Percentiles rank a stretch among this genome's conserved stretches.
Evolutionary conservation across 2,329 filamentous ascomycete species (phyloP).

Genomic region (Xylariaceae sp.): DNA sequence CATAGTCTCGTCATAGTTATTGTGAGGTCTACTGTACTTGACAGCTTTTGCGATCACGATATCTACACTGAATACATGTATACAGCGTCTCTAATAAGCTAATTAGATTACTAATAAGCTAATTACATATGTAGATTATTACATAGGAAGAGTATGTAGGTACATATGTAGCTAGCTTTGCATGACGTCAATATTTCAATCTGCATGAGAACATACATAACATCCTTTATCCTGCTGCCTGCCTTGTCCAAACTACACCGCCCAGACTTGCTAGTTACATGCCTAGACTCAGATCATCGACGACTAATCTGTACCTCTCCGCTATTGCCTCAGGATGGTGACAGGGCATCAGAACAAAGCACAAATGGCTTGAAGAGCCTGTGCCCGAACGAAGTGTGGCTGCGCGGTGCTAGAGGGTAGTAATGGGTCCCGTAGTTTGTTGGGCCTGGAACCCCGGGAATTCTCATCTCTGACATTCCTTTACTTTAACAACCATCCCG

Average conservation of each 20-base stretch:
- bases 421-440: neutral
- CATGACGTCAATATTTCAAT: slow-evolving; percentile 9
- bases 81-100: too few species aligned
- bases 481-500: neutral
- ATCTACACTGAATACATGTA: neutral
- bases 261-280: slow-evolving; percentile 7
- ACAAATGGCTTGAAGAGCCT: neutral
- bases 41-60: neutral
- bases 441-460: neutral
- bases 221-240: neutral
- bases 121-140: too few species aligned
- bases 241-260: slow-evolving; percentile 16
- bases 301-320: slow-evolving; percentile 10
- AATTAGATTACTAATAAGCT: too few species aligned
- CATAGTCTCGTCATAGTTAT: neutral
- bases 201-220: neutral
- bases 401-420: neutral
- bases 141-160: too few species aligned
- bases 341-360: neutral
- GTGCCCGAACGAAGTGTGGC: neutral
- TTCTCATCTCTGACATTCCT: neutral
- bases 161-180: too few species aligned
- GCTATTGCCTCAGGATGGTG: slow-evolving; percentile 5
- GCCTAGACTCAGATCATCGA: slow-evolving; percentile 1
- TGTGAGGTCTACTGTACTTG: neutral